A percentile compares a stretch with the other conserved stretches of the same genome.
phyloP scores from a whole-genome alignment of 1,284 basidiomycete genomes.

The Leccinum pachyderme region DNA sequence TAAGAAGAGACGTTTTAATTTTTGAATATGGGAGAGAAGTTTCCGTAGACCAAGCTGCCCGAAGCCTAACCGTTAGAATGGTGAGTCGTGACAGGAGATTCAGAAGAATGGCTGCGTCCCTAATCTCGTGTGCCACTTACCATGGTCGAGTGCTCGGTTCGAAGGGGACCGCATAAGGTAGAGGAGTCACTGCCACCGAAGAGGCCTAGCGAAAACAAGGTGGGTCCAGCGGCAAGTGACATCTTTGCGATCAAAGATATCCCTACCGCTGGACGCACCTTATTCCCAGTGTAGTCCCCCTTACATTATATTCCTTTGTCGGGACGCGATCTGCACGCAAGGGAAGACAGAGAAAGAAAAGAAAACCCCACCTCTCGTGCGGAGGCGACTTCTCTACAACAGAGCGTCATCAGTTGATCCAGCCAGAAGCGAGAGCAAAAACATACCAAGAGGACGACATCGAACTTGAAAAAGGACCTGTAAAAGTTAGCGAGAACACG shows the following conservation, averaged over 20 bases:
- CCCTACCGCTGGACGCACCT: constrained; percentile 28
- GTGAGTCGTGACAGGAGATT: background rate
- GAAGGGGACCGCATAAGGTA: background rate
- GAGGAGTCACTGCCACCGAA: background rate
- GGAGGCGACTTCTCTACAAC: background rate
- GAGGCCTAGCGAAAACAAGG: constrained; percentile 10
- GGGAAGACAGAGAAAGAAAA: too few relatives aligned
- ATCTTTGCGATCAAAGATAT: constrained; percentile 11
- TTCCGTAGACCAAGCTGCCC: constrained; percentile 3
- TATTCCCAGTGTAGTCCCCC: constrained; percentile 4
- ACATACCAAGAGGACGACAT: background rate
- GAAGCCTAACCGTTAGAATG: constrained; percentile 5
- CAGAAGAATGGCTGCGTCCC: background rate
- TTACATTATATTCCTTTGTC: background rate
- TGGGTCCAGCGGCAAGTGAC: constrained; percentile 22
- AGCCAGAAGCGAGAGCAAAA: background rate
- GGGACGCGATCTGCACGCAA: background rate
- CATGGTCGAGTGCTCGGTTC: background rate
- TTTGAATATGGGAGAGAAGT: constrained; percentile 8
- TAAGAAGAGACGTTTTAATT: constrained; percentile 8
- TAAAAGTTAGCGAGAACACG: background rate
- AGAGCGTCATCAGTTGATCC: background rate
- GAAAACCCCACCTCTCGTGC: background rate
- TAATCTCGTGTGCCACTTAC: background rate
- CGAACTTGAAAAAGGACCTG: background rate